A percentile compares a stretch with the other conserved stretches of the same genome.
Conservation (phyloP, 2,329 filamentous ascomycete genomes). For the Penicillium concentricum region DNA sequence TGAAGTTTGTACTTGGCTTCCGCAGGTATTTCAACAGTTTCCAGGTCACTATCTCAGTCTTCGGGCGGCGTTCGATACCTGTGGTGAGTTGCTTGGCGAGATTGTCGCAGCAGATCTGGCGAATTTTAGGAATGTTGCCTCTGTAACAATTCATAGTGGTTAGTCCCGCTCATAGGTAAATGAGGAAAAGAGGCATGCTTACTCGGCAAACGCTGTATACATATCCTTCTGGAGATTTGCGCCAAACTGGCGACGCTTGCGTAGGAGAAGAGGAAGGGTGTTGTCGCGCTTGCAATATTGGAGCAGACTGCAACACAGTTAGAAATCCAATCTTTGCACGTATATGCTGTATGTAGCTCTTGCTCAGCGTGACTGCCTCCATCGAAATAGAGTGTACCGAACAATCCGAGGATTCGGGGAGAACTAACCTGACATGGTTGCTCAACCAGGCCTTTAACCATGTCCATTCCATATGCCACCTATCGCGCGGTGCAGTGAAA, state of each 20-base stretch:
- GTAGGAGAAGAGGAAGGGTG: conserved; percentile 36
- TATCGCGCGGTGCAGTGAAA: conserved; percentile 37
- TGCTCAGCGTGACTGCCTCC: background rate
- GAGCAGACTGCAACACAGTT: conserved; percentile 11
- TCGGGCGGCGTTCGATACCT: conserved; percentile 37
- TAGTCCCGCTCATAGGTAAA: conserved; percentile 4
- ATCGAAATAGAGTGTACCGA: background rate
- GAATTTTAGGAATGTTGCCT: conserved; percentile 37
- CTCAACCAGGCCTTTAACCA: conserved; percentile 36
- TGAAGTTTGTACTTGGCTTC: conserved; percentile 37
- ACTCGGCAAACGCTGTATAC: conserved; percentile 50
- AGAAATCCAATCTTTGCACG: background rate
- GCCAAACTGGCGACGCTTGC: conserved; percentile 38
- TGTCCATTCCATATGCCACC: conserved; percentile 42
- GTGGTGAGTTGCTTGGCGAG: conserved; percentile 35
- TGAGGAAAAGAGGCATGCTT: conserved; percentile 20
- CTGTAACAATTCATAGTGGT: conserved; percentile 14
- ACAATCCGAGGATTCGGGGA: background rate
- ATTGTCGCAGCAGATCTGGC: conserved; percentile 40
- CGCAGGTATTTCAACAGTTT: conserved; percentile 38
- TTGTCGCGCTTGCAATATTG: conserved; percentile 35
- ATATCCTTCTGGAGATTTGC: conserved; percentile 45
- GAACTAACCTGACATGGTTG: conserved; percentile 37
- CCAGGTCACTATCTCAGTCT: conserved; percentile 36
- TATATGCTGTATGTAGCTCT: background rate